Evolutionary conservation across 2,329 filamentous ascomycete genomes (phyloP), one percentile per base, ranked within the genome.

Genomic region (Rutstroemia sydowiana): DNA sequence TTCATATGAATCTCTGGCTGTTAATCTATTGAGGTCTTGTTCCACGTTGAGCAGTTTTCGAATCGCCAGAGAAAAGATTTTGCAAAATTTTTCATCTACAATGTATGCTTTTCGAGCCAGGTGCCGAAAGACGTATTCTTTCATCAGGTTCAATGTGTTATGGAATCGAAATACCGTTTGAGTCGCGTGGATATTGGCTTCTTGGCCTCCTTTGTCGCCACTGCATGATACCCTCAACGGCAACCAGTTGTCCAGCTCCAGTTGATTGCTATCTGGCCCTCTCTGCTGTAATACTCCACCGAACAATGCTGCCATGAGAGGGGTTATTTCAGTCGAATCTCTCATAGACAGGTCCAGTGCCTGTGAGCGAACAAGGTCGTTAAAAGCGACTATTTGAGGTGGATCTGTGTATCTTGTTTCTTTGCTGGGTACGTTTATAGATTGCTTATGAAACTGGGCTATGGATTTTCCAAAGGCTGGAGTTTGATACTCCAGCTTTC

Each of bases 301-400:
- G n/a, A 53, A 55, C 9, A 55, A 16, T 18, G 30, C 23, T 30
- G 9, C 45, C 41, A 50, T 48, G 5, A 53, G 47, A 26, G 53
- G 39, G 3, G 51, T 54, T n/a, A 49, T 34, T 16, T 39, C 39
- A 11, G 53, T 53, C n/a, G 53, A 44, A 20, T 48, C 44, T 9
- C 36, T 31, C 31, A 55, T 41, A 20, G 28, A 10, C 10, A 51
- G 31, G 5, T 46, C 20, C 1, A 34, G 21, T 8, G 16, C 13
- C 23, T 8, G 16, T 8, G 36, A 5, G 34, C 42, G 34, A 37
- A 3, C 9, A 6, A 40, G 43, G 7, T 28, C 36, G 11, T 37
- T 32, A 8, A 28, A 37, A 3, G 32, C 34, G 5, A 53, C 30
- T 32, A 45, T 13, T 37, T 23, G 14, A 7, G 28, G 43, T 41